These are phyloP conservation scores for Rasamsonia emersonii DNA, from an alignment of 2,329 filamentous ascomycete species.

Conservation along the genomic window DNA sequence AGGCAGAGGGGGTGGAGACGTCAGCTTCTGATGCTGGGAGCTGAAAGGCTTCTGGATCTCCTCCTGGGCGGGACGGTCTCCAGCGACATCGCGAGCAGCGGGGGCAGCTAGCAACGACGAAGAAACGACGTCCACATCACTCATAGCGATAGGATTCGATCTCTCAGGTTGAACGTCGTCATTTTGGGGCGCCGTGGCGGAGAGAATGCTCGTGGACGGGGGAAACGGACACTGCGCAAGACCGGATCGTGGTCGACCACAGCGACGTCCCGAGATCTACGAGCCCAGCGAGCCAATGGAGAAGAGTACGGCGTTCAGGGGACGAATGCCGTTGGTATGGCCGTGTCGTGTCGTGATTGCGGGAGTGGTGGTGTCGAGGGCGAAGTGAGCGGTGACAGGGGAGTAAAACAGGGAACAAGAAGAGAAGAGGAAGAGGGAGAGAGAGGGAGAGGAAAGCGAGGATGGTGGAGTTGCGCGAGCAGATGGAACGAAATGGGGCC, in stretches of 20 bases:
- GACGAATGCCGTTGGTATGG: too few relatives aligned
- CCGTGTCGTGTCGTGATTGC: too few relatives aligned
- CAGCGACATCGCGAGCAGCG: conserved; percentile 20
- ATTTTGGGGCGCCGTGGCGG: conserved; percentile 36
- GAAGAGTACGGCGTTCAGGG: too few relatives aligned
- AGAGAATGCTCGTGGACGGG: conserved; percentile 19
- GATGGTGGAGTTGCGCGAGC: conserved; percentile 11
- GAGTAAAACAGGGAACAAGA: conserved; percentile 5
- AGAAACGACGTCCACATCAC: conserved; percentile 36
- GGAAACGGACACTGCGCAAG: conserved; percentile 26
- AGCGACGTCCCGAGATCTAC: too few relatives aligned
- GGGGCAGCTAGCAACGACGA: conserved; percentile 28
- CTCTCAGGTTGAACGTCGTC: conserved; percentile 32
- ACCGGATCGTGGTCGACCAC: conserved; percentile 24
- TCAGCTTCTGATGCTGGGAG: conserved; percentile 6
- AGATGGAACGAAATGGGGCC: conserved; percentile 10
- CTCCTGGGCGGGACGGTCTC: conserved; percentile 4
- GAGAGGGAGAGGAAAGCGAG: conserved; percentile 6
- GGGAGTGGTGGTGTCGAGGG: conserved; percentile 7
- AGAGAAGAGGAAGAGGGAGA: conserved; percentile 5
- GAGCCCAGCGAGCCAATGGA: too few relatives aligned
- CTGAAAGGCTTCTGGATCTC: conserved; percentile 18
- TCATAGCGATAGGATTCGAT: conserved; percentile 39
- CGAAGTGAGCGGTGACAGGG: conserved; percentile 4
- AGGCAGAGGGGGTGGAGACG: conserved; percentile 4